phyloP scores from a whole-genome alignment of 805 yeast genomes.

The Tetrapisispora pingtungensis region DNA sequence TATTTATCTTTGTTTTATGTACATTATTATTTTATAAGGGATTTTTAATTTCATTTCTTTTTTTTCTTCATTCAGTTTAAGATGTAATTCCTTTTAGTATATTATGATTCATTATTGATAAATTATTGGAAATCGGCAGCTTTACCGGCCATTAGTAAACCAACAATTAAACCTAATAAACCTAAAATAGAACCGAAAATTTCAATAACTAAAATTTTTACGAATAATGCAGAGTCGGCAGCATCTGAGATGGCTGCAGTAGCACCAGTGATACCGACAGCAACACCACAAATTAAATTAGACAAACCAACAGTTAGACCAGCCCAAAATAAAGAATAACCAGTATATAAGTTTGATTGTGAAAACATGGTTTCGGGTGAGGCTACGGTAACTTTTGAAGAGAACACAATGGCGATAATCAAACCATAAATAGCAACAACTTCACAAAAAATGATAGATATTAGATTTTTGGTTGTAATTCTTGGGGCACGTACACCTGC shows the following conservation, averaged over 20 bases:
- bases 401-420: conserved; percentile 94
- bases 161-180: conserved; percentile 91
- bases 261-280: conserved; percentile 95
- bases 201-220: conserved; percentile 91
- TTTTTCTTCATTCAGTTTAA: no score
- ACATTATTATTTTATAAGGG: background rate
- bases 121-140: conserved; percentile 71
- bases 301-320: conserved; percentile 92
- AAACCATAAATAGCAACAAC: conserved; percentile 98
- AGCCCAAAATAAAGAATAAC: conserved; percentile 95
- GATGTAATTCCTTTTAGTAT: no score
- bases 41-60: background rate
- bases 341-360: conserved; percentile 85
- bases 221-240: conserved; percentile 89
- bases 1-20: background rate
- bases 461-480: conserved; percentile 92
- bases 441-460: conserved; percentile 95
- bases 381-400: conserved; percentile 74
- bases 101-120: no score
- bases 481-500: conserved; percentile 98
- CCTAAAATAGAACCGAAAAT: conserved; percentile 96
- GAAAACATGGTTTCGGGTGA: conserved; percentile 52
- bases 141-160: conserved; percentile 92
- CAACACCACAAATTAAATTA: conserved; percentile 91
- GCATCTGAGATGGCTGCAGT: conserved; percentile 99